phyloP scores from a whole-genome alignment of 176 grass and related monocot species.

The Juncus inflexus region DNA sequence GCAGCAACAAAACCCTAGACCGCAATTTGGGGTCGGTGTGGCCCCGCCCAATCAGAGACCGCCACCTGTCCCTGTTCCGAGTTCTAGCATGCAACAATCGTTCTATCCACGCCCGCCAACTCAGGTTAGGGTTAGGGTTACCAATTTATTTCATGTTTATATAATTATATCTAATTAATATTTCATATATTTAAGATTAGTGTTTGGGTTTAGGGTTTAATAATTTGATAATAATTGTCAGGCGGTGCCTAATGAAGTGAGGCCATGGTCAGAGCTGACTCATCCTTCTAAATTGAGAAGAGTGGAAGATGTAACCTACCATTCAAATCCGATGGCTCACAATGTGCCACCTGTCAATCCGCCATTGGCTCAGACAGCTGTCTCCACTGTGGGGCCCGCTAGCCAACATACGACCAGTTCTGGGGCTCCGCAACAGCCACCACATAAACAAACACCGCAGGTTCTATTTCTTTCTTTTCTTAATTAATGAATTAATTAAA shows the following conservation, averaged over 20 bases:
- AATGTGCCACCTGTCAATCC: conserved; percentile 30
- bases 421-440: conserved; percentile 27
- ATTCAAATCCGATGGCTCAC: conserved; percentile 28
- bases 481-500: not conserved
- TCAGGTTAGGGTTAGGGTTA: conserved; percentile 38
- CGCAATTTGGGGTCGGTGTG: conserved; percentile 36
- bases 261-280: conserved; percentile 34
- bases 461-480: conserved; percentile 31
- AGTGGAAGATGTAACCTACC: conserved; percentile 55
- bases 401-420: conserved; percentile 37
- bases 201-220: too few relatives aligned
- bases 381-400: conserved; percentile 31
- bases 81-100: conserved; percentile 38
- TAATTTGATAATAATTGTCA: conserved; percentile 36
- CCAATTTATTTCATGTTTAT: not conserved
- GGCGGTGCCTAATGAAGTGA: conserved; percentile 30
- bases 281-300: conserved; percentile 56
- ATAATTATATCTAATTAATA: not conserved
- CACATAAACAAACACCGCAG: conserved; percentile 59
- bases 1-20: conserved; percentile 41
- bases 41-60: conserved; percentile 17
- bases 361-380: conserved; percentile 36
- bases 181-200: too few relatives aligned
- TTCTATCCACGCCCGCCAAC: conserved; percentile 36
- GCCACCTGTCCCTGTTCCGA: conserved; percentile 19